Evolutionary conservation across 2,329 filamentous ascomycete genomes (phyloP), one percentile per base, ranked within the genome.

Genomic region (Fusarium subglutinans): DNA sequence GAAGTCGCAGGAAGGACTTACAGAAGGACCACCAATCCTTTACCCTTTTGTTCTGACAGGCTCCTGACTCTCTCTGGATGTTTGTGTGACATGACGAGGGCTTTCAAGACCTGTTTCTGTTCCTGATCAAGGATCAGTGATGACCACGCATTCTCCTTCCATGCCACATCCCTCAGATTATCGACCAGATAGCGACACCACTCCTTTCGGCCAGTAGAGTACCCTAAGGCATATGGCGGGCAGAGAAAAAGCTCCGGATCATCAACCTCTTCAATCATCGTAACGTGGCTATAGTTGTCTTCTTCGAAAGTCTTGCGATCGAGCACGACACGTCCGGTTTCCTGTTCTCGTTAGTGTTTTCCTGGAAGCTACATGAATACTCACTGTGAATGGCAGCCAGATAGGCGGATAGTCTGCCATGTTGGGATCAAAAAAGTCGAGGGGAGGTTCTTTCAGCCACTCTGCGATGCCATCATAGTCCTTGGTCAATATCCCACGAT

Each of bases 281-380:
- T 30, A 18, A 41, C 37, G 5, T 28, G 26, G 12, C 22, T 55
- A 18, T 55, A 55, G 24, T 55, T 41, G 20, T 55, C 53, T 30
- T 55, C 53, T 55, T 55, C 53, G 11, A 55, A 55, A 1, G 37
- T 55, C 37, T 40, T 55, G 5, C 53, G 26, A 14, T 55, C 53
- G 14, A 41, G 53, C 2, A 55, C 12, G 0, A 55, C 26, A 8
- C 53, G 37, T 1, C 53, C 53, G 0, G 26, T 41, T 55, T 55
- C 53, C 53, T 55, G 11, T 4, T 0, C 0, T 8, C 0, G 8
- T 40, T 14, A 40, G 20, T 28, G n/a, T 0, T 4, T 10, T 3
- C 6, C 0, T 18, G 5, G 3, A 18, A 5, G 4, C 1, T 40
- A 0, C 4, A 41, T 18, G 11, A 18, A 1, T 0, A 10, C 37